Evolutionary conservation across 257 asterid species (phyloP), one percentile per base, ranked within the genome.

Genomic region (Fraxinus americana): DNA sequence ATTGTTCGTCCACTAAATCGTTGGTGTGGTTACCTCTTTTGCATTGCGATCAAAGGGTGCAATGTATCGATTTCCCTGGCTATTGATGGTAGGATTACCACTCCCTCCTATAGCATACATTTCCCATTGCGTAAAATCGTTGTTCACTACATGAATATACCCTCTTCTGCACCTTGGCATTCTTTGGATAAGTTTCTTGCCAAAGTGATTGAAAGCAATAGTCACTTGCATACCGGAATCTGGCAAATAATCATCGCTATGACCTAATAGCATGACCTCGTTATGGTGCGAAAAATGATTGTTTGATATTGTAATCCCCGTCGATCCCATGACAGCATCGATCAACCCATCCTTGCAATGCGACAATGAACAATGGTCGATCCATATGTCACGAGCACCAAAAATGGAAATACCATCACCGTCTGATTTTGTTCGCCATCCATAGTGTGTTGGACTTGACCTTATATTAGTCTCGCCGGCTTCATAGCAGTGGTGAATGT

Each of bases 71-170:
- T 91, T 91, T 21, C 97, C 97, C 79, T 91, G 95, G 76, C 97
- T 91, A 19, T 91, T 91, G 36, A 91, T 91, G 10, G 97, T 91
- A 32, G 97, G 97, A 17, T 80, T 85, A 3, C 93, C 97, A 52
- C 95, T 90, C n/a, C 97, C 97, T 12, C 97, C 97, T 27, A 91
- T 91, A 1, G 97, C 97, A 77, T 91, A 91, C 97, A 91, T 91
- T 73, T 91, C 97, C 97, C 97, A 91, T 85, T 86, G 81, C 0
- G 97, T 91, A 43, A 88, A 91, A 29, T 91, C 97, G 74, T 91
- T 91, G 57, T 91, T 91, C 50, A 91, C 97, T 1, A 91, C 95
- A 75, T 91, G 97, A 23, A 91, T 90, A 77, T 87, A 91, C 75
- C 97, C 97, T 76, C 92, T 83, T 74, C 97, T 79, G 69, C 97